phyloP scores from a whole-genome alignment of 2,329 filamentous ascomycete species.

The Tolypocladium tundrense region DNA sequence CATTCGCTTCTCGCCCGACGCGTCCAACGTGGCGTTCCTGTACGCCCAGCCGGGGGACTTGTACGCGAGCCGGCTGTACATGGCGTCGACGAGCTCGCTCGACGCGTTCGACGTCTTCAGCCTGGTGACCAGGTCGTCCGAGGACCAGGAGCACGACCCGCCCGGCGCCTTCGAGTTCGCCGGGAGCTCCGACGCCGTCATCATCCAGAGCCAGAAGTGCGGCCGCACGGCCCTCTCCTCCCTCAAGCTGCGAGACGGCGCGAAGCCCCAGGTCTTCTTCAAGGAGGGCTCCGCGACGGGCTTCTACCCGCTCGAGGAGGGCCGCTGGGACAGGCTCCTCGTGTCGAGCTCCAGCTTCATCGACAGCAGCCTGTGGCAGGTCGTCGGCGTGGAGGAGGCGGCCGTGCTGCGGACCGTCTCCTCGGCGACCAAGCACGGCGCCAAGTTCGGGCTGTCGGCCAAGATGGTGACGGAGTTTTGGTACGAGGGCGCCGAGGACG shows the following conservation, averaged over 20 bases:
- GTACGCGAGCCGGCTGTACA: constrained; percentile 17
- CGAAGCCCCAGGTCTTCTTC: constrained; percentile 14
- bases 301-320: constrained; percentile 16
- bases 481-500: constrained; percentile 25
- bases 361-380: constrained; percentile 26
- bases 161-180: constrained; percentile 24
- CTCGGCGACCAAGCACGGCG: constrained; percentile 18
- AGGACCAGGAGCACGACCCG: constrained; percentile 14
- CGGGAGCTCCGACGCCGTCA: constrained; percentile 18
- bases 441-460: constrained; percentile 20
- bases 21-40: constrained; percentile 23
- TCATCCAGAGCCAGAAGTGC: constrained; percentile 21
- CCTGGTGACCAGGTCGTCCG: neutral
- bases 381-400: constrained; percentile 16
- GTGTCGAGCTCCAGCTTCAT: constrained; percentile 26
- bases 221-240: constrained; percentile 22
- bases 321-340: constrained; percentile 18
- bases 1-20: constrained; percentile 27
- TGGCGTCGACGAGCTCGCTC: constrained; percentile 12
- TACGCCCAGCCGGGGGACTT: constrained; percentile 12
- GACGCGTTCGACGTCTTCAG: constrained; percentile 4
- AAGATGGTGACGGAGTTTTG: constrained; percentile 30
- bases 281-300: constrained; percentile 15
- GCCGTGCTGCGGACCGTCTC: constrained; percentile 17
- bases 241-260: constrained; percentile 19